These are phyloP conservation scores for Blumeria graminis DNA, from an alignment of 2,329 filamentous ascomycete species.

Conservation along the genomic window DNA sequence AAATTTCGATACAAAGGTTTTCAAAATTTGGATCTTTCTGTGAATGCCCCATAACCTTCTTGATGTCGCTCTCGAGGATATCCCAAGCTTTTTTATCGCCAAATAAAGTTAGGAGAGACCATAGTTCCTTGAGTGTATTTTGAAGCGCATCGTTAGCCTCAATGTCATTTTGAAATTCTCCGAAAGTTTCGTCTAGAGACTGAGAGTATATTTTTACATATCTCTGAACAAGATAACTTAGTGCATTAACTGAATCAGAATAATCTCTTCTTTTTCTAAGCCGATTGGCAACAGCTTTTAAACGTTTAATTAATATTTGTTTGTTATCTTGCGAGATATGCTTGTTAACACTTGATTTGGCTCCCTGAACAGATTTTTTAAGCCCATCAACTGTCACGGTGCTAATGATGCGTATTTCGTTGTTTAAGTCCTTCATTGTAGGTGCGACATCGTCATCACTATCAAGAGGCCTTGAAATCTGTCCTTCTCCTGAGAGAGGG, in stretches of 20 bases:
- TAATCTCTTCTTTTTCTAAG: conserved; percentile 62
- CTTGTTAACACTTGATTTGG: conserved; percentile 45
- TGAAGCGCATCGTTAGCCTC: conserved; percentile 52
- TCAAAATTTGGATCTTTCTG: conserved; percentile 66
- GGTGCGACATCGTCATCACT: conserved; percentile 24
- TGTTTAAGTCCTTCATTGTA: conserved; percentile 38
- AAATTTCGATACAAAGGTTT: conserved; percentile 46
- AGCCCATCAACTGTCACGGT: conserved; percentile 18
- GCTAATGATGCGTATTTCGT: conserved; percentile 28
- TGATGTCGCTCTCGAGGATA: conserved; percentile 42
- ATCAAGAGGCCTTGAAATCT: conserved; percentile 26
- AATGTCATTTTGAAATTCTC: conserved; percentile 44
- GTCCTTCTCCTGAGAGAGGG: conserved; percentile 36
- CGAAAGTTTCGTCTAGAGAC: conserved; percentile 40
- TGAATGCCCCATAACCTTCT: conserved; percentile 47
- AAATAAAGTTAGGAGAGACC: conserved; percentile 57
- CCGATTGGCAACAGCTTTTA: conserved; percentile 53
- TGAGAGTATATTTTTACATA: conserved; percentile 61
- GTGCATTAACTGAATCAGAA: conserved; percentile 57
- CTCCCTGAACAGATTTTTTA: conserved; percentile 28
- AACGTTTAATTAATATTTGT: conserved; percentile 44
- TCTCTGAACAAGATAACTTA: conserved; percentile 50
- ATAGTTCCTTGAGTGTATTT: conserved; percentile 53
- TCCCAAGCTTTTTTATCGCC: conserved; percentile 55
- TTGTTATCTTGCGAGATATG: conserved; percentile 51